Conservation (phyloP, 1,139 yeast genomes). For the Blastobotrys apis region DNA sequence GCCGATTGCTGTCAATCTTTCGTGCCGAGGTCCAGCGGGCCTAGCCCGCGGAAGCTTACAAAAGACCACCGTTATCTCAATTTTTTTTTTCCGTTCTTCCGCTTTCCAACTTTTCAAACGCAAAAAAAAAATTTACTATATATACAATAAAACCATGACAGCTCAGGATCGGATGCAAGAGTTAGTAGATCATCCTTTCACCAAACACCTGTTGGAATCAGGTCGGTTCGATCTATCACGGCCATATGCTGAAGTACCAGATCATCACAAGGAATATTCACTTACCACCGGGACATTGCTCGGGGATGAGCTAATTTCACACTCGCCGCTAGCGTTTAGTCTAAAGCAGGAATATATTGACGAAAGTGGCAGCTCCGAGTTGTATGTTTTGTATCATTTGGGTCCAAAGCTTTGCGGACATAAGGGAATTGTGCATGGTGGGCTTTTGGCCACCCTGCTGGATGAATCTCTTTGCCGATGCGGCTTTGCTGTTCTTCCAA, state of each 20-base stretch:
- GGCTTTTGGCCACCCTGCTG: slow-evolving; percentile 72
- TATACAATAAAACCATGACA: too few relatives aligned
- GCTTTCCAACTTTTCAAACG: too few relatives aligned
- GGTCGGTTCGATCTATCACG: slow-evolving; percentile 24
- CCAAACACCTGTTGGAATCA: slow-evolving; percentile 22
- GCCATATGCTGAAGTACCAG: slow-evolving; percentile 26
- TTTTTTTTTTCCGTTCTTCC: too few relatives aligned
- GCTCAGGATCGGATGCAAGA: too few relatives aligned
- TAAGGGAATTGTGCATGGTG: slow-evolving; percentile 80
- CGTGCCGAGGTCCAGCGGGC: too few relatives aligned
- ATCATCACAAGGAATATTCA: slow-evolving; percentile 25
- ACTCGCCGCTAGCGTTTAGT: slow-evolving; percentile 32
- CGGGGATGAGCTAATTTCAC: slow-evolving; percentile 31
- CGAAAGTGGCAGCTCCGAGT: slow-evolving; percentile 22
- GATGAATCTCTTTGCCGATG: slow-evolving; percentile 87
- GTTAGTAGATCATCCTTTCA: slow-evolving; percentile 24
- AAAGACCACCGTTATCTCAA: too few relatives aligned
- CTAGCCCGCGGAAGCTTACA: too few relatives aligned
- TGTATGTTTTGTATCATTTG: slow-evolving; percentile 53
- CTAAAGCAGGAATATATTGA: slow-evolving; percentile 24
- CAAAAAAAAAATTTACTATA: too few relatives aligned
- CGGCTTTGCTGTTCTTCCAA: slow-evolving; percentile 82
- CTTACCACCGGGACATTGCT: slow-evolving; percentile 35
- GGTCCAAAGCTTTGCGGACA: slow-evolving; percentile 64
- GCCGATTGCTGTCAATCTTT: too few relatives aligned